Conservation (phyloP, 2,329 filamentous ascomycete species). For the Arthrobotrys iridis region DNA sequence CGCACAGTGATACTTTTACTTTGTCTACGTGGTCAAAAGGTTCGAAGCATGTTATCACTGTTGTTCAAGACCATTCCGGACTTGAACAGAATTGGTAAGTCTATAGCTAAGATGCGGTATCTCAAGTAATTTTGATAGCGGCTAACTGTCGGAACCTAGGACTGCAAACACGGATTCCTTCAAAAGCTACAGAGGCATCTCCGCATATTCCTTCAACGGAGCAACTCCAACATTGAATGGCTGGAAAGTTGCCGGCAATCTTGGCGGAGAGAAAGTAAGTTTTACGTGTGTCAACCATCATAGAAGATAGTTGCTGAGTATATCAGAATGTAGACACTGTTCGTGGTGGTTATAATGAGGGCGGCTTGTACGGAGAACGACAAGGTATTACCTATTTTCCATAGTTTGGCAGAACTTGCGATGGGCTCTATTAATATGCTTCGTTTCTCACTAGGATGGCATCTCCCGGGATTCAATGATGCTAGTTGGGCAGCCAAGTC, state of each 20-base stretch:
- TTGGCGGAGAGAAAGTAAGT: slow-evolving; percentile 74
- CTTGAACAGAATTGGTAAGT: slow-evolving; percentile 74
- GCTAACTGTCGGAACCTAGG: too few relatives aligned
- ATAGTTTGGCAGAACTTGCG: too few relatives aligned
- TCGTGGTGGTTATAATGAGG: slow-evolving; percentile 74
- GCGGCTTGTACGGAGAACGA: slow-evolving; percentile 69
- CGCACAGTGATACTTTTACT: slow-evolving; percentile 68
- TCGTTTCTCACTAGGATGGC: too few relatives aligned
- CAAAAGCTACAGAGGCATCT: slow-evolving; percentile 68
- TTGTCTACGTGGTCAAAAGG: slow-evolving; percentile 66
- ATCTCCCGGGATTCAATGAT: slow-evolving; percentile 68
- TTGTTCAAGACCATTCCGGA: slow-evolving; percentile 78
- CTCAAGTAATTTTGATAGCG: too few relatives aligned
- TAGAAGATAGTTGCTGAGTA: too few relatives aligned
- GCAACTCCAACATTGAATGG: slow-evolving; percentile 64
- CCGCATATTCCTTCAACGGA: slow-evolving; percentile 69
- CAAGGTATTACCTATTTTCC: too few relatives aligned
- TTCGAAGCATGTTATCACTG: slow-evolving; percentile 71
- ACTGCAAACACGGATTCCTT: too few relatives aligned
- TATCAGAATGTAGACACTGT: slow-evolving; percentile 67
- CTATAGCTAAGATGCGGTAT: slow-evolving; percentile 68
- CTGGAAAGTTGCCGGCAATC: slow-evolving; percentile 76
- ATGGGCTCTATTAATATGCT: too few relatives aligned
- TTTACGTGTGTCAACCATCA: too few relatives aligned
- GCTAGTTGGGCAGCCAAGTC: slow-evolving; percentile 63